Conservation (phyloP, 1,139 yeast genomes). For the Sugiyamaella novakii region DNA sequence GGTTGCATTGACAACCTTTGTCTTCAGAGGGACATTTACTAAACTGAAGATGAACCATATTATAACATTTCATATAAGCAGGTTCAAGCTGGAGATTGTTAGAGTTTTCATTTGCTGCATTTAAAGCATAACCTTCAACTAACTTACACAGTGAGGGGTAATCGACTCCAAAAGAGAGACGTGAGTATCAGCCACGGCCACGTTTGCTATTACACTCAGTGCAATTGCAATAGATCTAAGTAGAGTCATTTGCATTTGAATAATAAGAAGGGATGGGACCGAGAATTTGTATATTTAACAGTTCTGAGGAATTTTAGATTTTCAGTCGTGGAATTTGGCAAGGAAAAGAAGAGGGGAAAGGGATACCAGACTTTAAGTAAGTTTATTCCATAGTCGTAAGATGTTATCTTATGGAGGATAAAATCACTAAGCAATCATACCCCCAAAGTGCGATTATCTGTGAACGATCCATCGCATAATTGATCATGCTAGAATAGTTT, state of each 20-base stretch:
- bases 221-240: conserved; percentile 6
- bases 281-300: too few species aligned
- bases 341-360: conserved; percentile 1
- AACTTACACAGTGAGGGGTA: conserved; percentile 22
- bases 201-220: neutral
- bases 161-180: conserved; percentile 17
- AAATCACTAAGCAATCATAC: too few species aligned
- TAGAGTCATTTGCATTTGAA: conserved; percentile 6
- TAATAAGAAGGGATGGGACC: too few species aligned
- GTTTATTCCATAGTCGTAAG: conserved; percentile 1
- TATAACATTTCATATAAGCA: conserved; percentile 28
- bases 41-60: conserved; percentile 26
- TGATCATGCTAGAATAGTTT: neutral
- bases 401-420: conserved; percentile 1
- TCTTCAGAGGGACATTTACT: conserved; percentile 31
- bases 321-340: too few species aligned
- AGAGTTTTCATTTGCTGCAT: conserved; percentile 7
- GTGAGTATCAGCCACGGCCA: conserved; percentile 11
- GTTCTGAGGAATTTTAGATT: too few species aligned
- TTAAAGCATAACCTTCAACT: neutral
- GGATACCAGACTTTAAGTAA: conserved; percentile 13
- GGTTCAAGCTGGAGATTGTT: conserved; percentile 21
- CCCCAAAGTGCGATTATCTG: too few species aligned
- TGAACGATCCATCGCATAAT: neutral
- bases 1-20: conserved; percentile 33